Base-by-base conservation (phyloP, 805 yeast genomes). In the Hanseniaspora pseudoguilliermondii region DNA sequence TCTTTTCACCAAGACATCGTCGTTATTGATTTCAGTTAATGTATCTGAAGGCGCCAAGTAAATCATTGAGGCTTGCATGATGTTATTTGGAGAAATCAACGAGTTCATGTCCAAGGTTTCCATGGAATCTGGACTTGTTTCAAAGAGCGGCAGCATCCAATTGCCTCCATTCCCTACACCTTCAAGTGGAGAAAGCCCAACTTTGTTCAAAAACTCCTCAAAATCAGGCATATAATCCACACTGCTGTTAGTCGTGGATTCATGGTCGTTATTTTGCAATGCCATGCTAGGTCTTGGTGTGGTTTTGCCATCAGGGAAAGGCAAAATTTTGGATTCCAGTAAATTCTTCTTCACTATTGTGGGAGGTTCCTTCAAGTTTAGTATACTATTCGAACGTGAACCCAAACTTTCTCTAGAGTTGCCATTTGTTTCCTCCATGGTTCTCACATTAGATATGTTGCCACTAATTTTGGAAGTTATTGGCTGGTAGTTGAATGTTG, bases 121-220 rank as follows among this genome's bases (percentile, higher is more conserved):
- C 29, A 50, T 50, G 5, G 41, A 47, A 29, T 53, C 49, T 9
- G 50, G 56, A 2, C 50, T 53, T 2, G 29, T 39, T 2, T 20
- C 35, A 10, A 46, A 32, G 5, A 46, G 18, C 3, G 38, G 27
- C 27, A 34, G 16, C 23, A 44, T 44, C 20, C 11, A n/a, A 27
- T 44, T 43, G 20, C 25, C 25, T 10, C 39, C 44, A 18, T 8
- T 29, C 18, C 27, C 25, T 40, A 38, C 29, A 44, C 20, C 10
- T 23, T 13, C 29, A 20, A 43, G 15, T 32, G 46, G 46, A 11
- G 55, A 36, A 3, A 44, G 21, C 0, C 27, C 42, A 25, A 52
- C 49, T 47, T 66, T 68, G 56, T 62, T 61, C 57, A 67, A 61
- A 55, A 68, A 68, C 55, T 68, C 71, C 47, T 68, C 70, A 44